Conservation (phyloP, 805 yeast genomes). For the Candida tibetensis region DNA sequence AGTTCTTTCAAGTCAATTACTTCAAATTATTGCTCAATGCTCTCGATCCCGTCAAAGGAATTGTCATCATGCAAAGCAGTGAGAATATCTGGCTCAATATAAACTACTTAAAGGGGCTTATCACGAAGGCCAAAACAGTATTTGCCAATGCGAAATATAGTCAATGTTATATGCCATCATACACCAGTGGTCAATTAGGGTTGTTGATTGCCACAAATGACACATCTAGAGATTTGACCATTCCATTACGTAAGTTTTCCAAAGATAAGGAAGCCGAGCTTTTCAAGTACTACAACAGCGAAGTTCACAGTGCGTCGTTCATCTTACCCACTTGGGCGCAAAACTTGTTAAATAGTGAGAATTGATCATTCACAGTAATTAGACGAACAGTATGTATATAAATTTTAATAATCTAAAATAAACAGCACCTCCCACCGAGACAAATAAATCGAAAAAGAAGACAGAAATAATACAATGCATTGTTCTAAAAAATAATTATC, state of each 20-base stretch:
- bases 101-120: slow-evolving; percentile 46
- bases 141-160: slow-evolving; percentile 63
- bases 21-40: slow-evolving; percentile 66
- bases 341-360: slow-evolving; percentile 20
- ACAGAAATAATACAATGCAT: too few species aligned
- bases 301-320: slow-evolving; percentile 70
- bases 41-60: slow-evolving; percentile 52
- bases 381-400: too few species aligned
- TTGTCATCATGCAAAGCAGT: slow-evolving; percentile 75
- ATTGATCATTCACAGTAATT: background rate
- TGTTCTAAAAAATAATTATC: too few species aligned
- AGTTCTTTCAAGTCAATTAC: slow-evolving; percentile 75
- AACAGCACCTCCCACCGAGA: too few species aligned
- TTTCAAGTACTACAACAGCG: slow-evolving; percentile 63
- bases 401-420: too few species aligned
- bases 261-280: slow-evolving; percentile 45
- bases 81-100: slow-evolving; percentile 78
- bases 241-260: slow-evolving; percentile 50
- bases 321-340: slow-evolving; percentile 80
- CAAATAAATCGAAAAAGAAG: too few species aligned
- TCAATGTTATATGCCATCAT: slow-evolving; percentile 82
- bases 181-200: slow-evolving; percentile 87
- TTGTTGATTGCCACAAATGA: slow-evolving; percentile 69
- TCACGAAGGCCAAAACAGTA: slow-evolving; percentile 49
- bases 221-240: slow-evolving; percentile 39